A percentile compares a stretch with the other conserved stretches of the same genome.
phyloP scores from a whole-genome alignment of 177 flowering plant genomes.

The Vitis hybrid region DNA sequence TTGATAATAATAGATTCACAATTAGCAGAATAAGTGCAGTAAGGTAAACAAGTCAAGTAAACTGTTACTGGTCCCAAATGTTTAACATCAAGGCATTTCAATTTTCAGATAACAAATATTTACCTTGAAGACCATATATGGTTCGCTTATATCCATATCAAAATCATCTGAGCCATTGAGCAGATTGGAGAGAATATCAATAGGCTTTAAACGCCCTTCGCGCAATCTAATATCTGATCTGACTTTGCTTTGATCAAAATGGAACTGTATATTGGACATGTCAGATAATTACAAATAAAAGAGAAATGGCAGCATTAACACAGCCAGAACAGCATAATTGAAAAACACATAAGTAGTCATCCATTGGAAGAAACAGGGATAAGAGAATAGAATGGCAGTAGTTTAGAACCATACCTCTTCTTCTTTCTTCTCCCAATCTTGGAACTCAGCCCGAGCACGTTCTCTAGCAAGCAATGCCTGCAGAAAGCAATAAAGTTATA shows the following conservation, averaged over 20 bases:
- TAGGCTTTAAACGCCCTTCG: slow-evolving; percentile 91
- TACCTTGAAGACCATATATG: slow-evolving; percentile 97
- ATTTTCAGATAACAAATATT: background rate
- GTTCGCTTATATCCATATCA: slow-evolving; percentile 85
- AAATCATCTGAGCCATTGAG: slow-evolving; percentile 79
- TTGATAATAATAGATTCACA: too few species aligned
- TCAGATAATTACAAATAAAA: slow-evolving; percentile 4
- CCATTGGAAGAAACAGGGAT: background rate
- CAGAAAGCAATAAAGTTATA: slow-evolving; percentile 1
- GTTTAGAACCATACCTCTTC: slow-evolving; percentile 64
- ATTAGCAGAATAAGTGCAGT: background rate
- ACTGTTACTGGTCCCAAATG: too few species aligned
- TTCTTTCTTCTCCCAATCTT: slow-evolving; percentile 99
- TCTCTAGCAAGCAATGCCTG: slow-evolving; percentile 91
- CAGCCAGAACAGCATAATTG: background rate
- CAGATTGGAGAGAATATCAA: slow-evolving; percentile 84
- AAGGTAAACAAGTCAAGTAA: background rate
- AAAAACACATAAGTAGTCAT: background rate
- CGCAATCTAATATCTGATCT: slow-evolving; percentile 87
- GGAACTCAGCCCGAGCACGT: slow-evolving; percentile 95
- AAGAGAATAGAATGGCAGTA: background rate
- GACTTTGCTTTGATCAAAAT: slow-evolving; percentile 98
- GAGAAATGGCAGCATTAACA: background rate
- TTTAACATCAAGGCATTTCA: too few species aligned
- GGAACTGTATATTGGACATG: slow-evolving; percentile 59